Conservation (phyloP, 108 stramenopile species). For the Pseudonitzschia delicatissima region DNA sequence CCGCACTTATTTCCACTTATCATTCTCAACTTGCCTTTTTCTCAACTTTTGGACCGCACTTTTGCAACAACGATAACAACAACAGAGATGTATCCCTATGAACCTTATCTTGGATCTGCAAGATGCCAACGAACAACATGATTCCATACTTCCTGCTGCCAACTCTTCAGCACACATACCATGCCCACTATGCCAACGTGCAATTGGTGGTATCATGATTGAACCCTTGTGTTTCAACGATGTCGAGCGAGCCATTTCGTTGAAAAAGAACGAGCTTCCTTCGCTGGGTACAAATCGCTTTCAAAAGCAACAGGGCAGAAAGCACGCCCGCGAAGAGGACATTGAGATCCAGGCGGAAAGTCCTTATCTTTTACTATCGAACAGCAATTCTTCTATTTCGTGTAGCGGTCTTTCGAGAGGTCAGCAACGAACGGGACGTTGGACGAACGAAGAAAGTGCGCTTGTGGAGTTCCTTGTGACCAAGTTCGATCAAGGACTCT, state of each 20-base stretch:
- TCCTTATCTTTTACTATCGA: conserved; percentile 36
- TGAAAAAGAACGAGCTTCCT: conserved; percentile 13
- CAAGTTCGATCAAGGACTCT: conserved; percentile 59
- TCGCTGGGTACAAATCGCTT: neutral
- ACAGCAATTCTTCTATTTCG: conserved; percentile 9
- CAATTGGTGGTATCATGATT: conserved; percentile 35
- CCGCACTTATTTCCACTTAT: too few species aligned
- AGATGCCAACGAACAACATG: conserved; percentile 20
- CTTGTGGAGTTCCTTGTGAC: conserved; percentile 60
- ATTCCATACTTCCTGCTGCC: conserved; percentile 22
- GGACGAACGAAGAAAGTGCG: conserved; percentile 68
- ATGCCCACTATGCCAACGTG: conserved; percentile 36
- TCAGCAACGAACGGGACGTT: conserved; percentile 73
- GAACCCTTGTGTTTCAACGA: conserved; percentile 37
- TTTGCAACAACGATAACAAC: neutral
- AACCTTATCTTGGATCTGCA: conserved; percentile 29
- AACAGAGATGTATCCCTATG: conserved; percentile 45
- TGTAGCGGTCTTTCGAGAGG: conserved; percentile 26
- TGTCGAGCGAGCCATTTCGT: conserved; percentile 41
- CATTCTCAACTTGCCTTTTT: neutral
- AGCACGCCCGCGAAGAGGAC: conserved; percentile 20
- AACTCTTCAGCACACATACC: conserved; percentile 9
- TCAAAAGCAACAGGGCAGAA: conserved; percentile 6
- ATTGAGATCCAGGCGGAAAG: conserved; percentile 39
- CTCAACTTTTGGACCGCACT: neutral